phyloP scores from a whole-genome alignment of 805 yeast species.

The Wickerhamomyces chambardii region DNA sequence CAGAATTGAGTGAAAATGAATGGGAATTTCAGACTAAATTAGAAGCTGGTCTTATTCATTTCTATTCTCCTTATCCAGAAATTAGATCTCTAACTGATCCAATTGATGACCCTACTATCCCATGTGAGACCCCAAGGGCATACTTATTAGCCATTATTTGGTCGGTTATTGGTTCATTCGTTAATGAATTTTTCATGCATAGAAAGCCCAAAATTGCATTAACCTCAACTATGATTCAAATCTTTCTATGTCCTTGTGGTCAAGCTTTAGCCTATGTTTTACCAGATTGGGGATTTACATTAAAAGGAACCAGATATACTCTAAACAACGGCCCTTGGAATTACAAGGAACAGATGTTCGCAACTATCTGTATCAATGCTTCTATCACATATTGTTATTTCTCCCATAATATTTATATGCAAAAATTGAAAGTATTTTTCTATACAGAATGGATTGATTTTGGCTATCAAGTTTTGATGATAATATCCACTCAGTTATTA shows the following conservation, averaged over 20 bases:
- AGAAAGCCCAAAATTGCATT: constrained; percentile 43
- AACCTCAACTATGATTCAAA: constrained; percentile 33
- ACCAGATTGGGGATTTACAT: constrained; percentile 36
- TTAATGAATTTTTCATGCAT: constrained; percentile 48
- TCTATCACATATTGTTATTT: constrained; percentile 25
- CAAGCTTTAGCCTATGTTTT: constrained; percentile 26
- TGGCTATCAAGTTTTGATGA: constrained; percentile 44
- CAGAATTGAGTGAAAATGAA: constrained; percentile 2
- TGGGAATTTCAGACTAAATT: constrained; percentile 15
- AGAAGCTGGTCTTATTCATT: constrained; percentile 29
- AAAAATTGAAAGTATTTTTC: constrained; percentile 29
- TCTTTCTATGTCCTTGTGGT: constrained; percentile 38
- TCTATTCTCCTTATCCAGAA: constrained; percentile 53
- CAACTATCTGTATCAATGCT: constrained; percentile 35
- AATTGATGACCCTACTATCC: constrained; percentile 35
- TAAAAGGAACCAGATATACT: constrained; percentile 28
- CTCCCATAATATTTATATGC: constrained; percentile 27
- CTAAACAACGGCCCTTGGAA: constrained; percentile 61
- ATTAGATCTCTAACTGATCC: constrained; percentile 55
- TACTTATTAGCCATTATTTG: constrained; percentile 30
- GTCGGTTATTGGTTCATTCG: constrained; percentile 43
- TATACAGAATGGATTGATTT: constrained; percentile 22
- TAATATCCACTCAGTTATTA: constrained; percentile 47
- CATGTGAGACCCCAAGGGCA: constrained; percentile 39
- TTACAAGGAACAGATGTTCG: constrained; percentile 56